phyloP scores from a whole-genome alignment of 73 alveolate genomes.

The Tetrahymena malaccensis region DNA sequence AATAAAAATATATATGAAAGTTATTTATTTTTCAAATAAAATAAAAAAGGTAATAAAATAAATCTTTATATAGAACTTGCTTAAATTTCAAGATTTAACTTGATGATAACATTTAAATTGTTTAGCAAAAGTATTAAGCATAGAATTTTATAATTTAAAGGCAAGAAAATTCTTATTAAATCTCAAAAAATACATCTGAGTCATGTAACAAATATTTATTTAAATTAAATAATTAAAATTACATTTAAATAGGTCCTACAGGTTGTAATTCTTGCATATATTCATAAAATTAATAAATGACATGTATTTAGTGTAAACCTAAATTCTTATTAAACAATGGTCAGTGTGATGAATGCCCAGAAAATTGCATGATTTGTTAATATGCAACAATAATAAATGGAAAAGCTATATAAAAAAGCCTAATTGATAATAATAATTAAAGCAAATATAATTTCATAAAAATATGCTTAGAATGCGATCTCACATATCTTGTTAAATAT shows the following conservation, averaged over 20 bases:
- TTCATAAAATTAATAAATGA: not conserved
- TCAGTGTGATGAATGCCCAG: not conserved
- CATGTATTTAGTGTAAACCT: not conserved
- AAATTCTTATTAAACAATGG: not conserved
- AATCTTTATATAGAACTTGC: not conserved
- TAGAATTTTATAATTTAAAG: too few relatives aligned
- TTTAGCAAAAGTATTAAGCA: too few relatives aligned
- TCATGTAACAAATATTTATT: too few relatives aligned
- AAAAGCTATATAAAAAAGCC: not conserved
- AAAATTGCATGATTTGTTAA: not conserved
- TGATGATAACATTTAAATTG: too few relatives aligned
- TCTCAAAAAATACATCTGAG: too few relatives aligned
- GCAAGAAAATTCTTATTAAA: too few relatives aligned
- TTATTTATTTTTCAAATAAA: too few relatives aligned
- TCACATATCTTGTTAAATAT: not conserved
- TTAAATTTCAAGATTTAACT: too few relatives aligned
- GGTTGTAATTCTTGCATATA: not conserved
- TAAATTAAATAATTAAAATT: too few relatives aligned
- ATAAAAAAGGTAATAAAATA: not conserved
- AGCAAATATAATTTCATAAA: not conserved
- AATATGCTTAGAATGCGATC: not conserved
- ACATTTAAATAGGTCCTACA: not conserved
- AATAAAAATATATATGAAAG: too few relatives aligned
- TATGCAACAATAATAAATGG: not conserved
- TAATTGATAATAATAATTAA: not conserved